phyloP scores from a whole-genome alignment of 1,284 basidiomycete genomes.

The Ceratobasidium sp. region DNA sequence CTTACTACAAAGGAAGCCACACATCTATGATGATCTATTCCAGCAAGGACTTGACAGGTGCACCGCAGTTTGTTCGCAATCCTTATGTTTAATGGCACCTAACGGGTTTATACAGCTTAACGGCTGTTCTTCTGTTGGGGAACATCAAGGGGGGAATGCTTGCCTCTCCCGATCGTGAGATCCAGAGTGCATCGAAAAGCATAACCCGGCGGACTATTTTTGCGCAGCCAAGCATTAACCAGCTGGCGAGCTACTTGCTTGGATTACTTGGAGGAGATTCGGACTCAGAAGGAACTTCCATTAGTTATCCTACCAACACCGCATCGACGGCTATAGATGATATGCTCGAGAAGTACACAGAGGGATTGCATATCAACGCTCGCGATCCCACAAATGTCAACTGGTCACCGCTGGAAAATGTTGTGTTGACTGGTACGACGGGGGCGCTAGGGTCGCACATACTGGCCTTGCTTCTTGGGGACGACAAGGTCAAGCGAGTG shows the following conservation, averaged over 20 bases:
- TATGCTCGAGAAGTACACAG: slow-evolving; percentile 40
- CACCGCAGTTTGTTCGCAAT: background rate
- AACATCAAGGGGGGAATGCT: slow-evolving; percentile 19
- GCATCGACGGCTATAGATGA: background rate
- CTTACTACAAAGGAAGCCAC: slow-evolving; percentile 7
- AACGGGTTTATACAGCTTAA: slow-evolving; percentile 12
- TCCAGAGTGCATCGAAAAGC: background rate
- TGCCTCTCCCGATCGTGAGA: background rate
- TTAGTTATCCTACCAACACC: background rate
- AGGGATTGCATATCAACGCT: slow-evolving; percentile 13
- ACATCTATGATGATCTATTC: slow-evolving; percentile 25
- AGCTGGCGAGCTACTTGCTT: slow-evolving; percentile 16
- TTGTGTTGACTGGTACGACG: slow-evolving; percentile 59
- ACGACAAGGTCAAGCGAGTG: slow-evolving; percentile 41
- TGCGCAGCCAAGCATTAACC: slow-evolving; percentile 15
- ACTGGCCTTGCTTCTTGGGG: slow-evolving; percentile 53
- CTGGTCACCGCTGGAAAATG: slow-evolving; percentile 48
- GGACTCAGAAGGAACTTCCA: slow-evolving; percentile 23
- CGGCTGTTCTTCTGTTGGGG: slow-evolving; percentile 30
- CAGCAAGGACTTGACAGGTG: slow-evolving; percentile 45
- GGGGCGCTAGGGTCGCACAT: slow-evolving; percentile 57
- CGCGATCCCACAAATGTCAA: background rate
- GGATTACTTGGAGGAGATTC: slow-evolving; percentile 7
- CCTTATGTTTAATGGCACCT: background rate
- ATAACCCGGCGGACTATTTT: slow-evolving; percentile 35